Base-by-base conservation (phyloP, 441 rosid species). In the Erodium texanum region DNA sequence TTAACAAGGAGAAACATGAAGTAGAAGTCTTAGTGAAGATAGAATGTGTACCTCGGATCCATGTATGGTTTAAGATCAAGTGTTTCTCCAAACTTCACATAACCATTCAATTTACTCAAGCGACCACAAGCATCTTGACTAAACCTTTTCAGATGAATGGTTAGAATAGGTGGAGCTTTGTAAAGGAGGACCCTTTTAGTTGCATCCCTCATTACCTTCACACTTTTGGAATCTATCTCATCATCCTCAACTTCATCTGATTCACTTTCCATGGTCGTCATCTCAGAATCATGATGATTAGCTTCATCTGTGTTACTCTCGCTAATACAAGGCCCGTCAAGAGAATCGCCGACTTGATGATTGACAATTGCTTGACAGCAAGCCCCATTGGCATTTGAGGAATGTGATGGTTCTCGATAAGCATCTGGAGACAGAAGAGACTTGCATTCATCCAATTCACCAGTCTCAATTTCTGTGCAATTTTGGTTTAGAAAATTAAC, bases 81-180 rank as follows among this genome's bases (percentile, higher is more conserved):
- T 27, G 66, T 43, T 64, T 88, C 97, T 71, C 85, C 69, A 72
- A 94, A 94, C 77, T 77, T 79, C 72, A 94, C 90, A 80, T 87
- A 93, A 52, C 99, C 99, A 54, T 82, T 89, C 81, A 94, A 80
- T 84, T 94, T 94, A 82, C 83, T 91, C 69, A 88, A 76, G 67
- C 96, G 89, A 71, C 99, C 99, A 14, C 91, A 97, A 52, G 80
- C 75, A 79, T 91, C 99, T 79, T 91, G 99, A 81, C 86, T 85
- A 77, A 94, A 94, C 79, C 99, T 86, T 70, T 94, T 91, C 70
- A 94, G 79, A 82, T 94, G 99, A 72, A 94, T 78, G 62, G 94
- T 89, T 68, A 94, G 76, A 43, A 94, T 78, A 54, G 88, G 90
- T 7, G 99, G 99, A 3, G 84, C 86, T 77, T 87, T 89, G 78